Evolutionary conservation across 2,329 filamentous ascomycete genomes (phyloP), one percentile per base, ranked within the genome.

Genomic region (Colletotrichum tofieldiae): DNA sequence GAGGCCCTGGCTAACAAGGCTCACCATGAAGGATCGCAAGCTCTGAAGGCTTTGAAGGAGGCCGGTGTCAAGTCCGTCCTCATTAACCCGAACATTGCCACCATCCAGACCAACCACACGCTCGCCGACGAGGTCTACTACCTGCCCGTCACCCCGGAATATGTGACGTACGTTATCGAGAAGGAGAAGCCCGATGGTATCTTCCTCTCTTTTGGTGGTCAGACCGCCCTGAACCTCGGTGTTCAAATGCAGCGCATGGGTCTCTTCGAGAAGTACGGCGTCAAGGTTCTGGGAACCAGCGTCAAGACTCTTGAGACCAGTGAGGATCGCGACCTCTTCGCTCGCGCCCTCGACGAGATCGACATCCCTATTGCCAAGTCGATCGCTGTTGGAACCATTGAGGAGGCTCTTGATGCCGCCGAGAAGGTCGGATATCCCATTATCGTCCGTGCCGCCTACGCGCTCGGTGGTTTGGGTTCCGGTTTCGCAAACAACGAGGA

Each of bases 91-190:
- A 98, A 98, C 83, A 98, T 98, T 82, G 96, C 96, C 73, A 98
- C 96, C 71, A 98, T 98, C 80, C 96, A 98, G 86, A 98, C 96
- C 78, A 95, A 97, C 83, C 96, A 98, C 88, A 92, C 93, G 79
- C 93, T 98, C 81, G 95, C 95, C 80, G 96, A 98, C 81, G 95
- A 98, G 86, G 93, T 98, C 79, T 98, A 98, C 89, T 98, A 98
- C 85, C 92, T 98, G 47, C 96, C 96, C 68, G 95, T 99, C 78
- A 99, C 96, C 23, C 93, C 96, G 75, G 96, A 98, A 89, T 99
- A 98, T 85, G 95, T 98, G 81, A 93, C 93, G 79, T 96, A 98
- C 84, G 96, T 99, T 74, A 98, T 99, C 82, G 95, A 98, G 87
- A 93, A 93, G 80, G 96, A 98, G 86, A 91, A 92, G 81, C 96